A percentile compares a stretch with the other conserved stretches of the same genome.
These are phyloP conservation scores for Lycium ferocissimum DNA, from an alignment of 257 asterid species.

Conservation along the genomic window DNA sequence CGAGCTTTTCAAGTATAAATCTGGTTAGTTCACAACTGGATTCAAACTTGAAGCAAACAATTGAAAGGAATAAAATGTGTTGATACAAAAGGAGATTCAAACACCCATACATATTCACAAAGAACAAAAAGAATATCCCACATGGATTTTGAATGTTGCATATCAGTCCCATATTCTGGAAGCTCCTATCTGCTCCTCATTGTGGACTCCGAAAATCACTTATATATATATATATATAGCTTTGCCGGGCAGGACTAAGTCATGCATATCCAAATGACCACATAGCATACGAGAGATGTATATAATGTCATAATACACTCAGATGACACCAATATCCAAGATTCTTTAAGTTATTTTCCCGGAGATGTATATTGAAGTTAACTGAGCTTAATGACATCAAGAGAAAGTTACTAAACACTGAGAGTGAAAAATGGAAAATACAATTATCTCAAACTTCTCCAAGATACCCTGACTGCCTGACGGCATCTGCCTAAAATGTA, in stretches of 20 bases:
- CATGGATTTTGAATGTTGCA: not conserved
- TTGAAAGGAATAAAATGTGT: not conserved
- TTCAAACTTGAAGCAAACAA: not conserved
- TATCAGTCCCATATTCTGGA: constrained; percentile 7
- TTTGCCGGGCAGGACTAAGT: not conserved
- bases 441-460: not conserved
- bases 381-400: not conserved
- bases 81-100: constrained; percentile 15
- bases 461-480: not conserved
- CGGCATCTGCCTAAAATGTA: not conserved
- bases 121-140: not conserved
- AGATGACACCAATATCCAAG: constrained; percentile 2
- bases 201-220: not conserved
- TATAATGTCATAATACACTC: not conserved
- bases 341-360: not conserved
- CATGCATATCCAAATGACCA: constrained; percentile 8
- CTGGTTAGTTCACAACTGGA: not conserved
- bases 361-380: not conserved
- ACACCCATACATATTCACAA: not conserved
- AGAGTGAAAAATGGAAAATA: constrained; percentile 12
- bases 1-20: not conserved
- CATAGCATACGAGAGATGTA: not conserved
- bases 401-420: not conserved
- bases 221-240: not conserved
- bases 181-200: constrained; percentile 26